phyloP scores from a whole-genome alignment of 768 basidiomycete species.

The Lactarius sp. region DNA sequence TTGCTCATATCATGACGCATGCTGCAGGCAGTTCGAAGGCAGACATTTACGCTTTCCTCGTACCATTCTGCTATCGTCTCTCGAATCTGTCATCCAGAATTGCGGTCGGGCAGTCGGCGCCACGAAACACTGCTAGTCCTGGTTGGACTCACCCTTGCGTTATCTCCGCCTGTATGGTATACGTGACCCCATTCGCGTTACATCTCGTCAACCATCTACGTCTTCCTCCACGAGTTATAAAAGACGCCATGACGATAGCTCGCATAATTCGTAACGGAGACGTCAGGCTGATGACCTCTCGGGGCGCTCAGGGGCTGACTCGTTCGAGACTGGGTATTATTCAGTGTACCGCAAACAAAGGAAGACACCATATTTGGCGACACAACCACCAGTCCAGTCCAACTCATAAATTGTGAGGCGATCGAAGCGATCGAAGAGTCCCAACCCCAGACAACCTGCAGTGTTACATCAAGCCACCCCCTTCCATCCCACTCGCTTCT shows the following conservation, averaged over 20 bases:
- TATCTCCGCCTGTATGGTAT: too few species aligned
- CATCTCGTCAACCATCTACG: too few species aligned
- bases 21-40: neutral
- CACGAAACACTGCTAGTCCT: neutral
- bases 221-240: neutral
- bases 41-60: neutral
- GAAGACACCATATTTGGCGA: neutral
- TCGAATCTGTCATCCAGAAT: neutral
- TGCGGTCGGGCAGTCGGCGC: neutral
- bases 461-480: constrained; percentile 23
- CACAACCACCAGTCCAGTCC: neutral
- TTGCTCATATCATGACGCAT: neutral
- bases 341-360: neutral
- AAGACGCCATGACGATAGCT: neutral
- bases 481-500: constrained; percentile 29
- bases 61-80: neutral
- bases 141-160: too few species aligned
- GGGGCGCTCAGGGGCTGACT: neutral
- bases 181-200: neutral
- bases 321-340: neutral
- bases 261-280: neutral
- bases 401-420: neutral
- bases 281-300: neutral
- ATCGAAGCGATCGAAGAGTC: neutral
- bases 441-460: neutral